Evolutionary conservation across 371 early-diverging fungal genomes (phyloP), one percentile per base, ranked within the genome.

Genomic region (Dinochytrium kinnereticum): DNA sequence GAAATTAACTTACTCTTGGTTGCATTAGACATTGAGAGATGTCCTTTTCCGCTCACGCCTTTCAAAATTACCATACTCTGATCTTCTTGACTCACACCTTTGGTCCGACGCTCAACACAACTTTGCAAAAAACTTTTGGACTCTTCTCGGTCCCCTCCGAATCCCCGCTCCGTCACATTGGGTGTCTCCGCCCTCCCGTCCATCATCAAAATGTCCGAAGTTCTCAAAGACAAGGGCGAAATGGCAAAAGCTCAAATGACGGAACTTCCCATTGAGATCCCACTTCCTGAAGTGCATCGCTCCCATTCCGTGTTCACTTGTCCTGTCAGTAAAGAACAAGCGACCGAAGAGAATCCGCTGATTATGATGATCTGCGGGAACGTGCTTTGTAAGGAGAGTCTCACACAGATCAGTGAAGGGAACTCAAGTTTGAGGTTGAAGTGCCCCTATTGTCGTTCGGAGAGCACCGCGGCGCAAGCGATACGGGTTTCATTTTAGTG

Each of bases 281-380:
- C 94, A 13, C 76, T 98, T 34, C 87, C 90, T 1, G 93, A 92
- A 59, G 82, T 85, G 34, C 85, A 95, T 71, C 84, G 94, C 61
- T 98, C 88, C 81, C 99, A 99, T 80, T 96, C 97, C 44, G 90
- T 97, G 10, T 99, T 99, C 87, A 93, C 93, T 3, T 99, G 99
- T 81, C 99, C 99, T 3, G 99, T 99, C 0, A 90, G 92, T 39
- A 97, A 97, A 82, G 97, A 96, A 76, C 94, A 94, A 78, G 92
- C 94, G 1, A 91, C 94, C 0, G 91, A 91, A n/a, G 89, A 88
- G 3, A 99, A 99, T 74, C 98, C 98, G 39, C 99, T 99, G 0
- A 97, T 97, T 94, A 94, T 96, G 94, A 90, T 99, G 92, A 87
- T 90, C 1, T 99, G 99, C 82, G 98, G 98, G 1, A 99, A 99